Base-by-base conservation (phyloP, 2,329 filamentous ascomycete genomes). In the Claviceps spartinae region DNA sequence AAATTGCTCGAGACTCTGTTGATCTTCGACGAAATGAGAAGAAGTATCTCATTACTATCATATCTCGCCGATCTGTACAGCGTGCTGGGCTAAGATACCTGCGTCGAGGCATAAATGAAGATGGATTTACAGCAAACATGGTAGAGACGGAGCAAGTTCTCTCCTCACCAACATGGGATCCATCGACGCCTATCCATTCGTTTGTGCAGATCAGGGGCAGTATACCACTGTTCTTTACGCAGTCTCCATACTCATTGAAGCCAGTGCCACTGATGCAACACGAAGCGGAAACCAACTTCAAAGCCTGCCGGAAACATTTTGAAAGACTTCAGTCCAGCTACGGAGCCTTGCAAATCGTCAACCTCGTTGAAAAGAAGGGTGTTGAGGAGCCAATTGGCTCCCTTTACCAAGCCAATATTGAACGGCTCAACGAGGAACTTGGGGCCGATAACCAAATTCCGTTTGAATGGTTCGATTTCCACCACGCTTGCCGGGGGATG, bases 381-480 rank as follows among this genome's bases (percentile, higher is more conserved):
- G 83, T 83, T 0, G 93, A 98, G 67, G 75, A 81, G 13, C 79
- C 83, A 18, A 82, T 97, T 48, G 93, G 90, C 3, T 77, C 84
- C 50, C 76, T 83, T 38, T 98, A 88, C 62, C 79, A 94, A 61
- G 75, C 78, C 48, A 81, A 82, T 53, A 76, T 86, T 1, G 71
- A 79, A 48, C 67, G 72, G 24, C 71, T 91, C 50, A 95, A 93
- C 56, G 74, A 83, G 7, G 73, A 78, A 43, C 72, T 74, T 4
- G 64, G 74, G 20, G 73, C 79, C 22, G 64, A 57, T 16, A 48
- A 66, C 2, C 58, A 56, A n/a, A 60, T 67, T 37, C 59, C 64
- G 1, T 94, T 95, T 61, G 88, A 95, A 63, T 98, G 93, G 93
- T 98, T 97, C 60, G 93, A 98, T 63, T 98, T 98, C 61, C 93